Percentiles rank a stretch among this genome's conserved stretches.
Conservation (phyloP, 106 monocot species). For the Agapanthus africanus region DNA sequence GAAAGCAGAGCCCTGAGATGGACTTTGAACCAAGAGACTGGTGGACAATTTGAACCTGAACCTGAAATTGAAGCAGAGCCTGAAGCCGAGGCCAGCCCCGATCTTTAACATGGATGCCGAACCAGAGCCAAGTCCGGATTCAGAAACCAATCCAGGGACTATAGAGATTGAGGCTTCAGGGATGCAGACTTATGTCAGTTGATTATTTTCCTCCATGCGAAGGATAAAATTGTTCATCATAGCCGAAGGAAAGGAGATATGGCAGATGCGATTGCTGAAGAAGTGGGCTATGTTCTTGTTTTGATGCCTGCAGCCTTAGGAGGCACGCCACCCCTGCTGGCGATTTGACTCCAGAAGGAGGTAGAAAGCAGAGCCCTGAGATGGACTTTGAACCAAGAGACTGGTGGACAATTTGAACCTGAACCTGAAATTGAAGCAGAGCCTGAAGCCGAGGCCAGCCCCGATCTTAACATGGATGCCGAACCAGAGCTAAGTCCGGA, state of each 20-base stretch:
- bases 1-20: constrained; percentile 66
- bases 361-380: constrained; percentile 68
- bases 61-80: constrained; percentile 15
- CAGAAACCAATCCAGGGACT: too few relatives aligned
- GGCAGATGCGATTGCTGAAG: too few relatives aligned
- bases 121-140: background rate
- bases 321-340: constrained; percentile 14
- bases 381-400: constrained; percentile 46
- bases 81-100: constrained; percentile 14
- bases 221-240: too few relatives aligned
- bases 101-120: constrained; percentile 19
- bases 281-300: too few relatives aligned
- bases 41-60: constrained; percentile 62
- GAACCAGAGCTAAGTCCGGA: constrained; percentile 4
- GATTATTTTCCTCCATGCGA: too few relatives aligned
- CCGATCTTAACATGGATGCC: constrained; percentile 15
- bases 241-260: too few relatives aligned
- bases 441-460: constrained; percentile 13
- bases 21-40: constrained; percentile 52
- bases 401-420: constrained; percentile 59
- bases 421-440: constrained; percentile 29
- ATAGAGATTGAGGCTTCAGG: constrained; percentile 8
- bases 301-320: constrained; percentile 33
- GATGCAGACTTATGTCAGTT: too few relatives aligned
- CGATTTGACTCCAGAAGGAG: constrained; percentile 43